These are phyloP conservation scores for Schwanniomyces polymorphus DNA, from an alignment of 805 yeast genomes.

Conservation along the genomic window DNA sequence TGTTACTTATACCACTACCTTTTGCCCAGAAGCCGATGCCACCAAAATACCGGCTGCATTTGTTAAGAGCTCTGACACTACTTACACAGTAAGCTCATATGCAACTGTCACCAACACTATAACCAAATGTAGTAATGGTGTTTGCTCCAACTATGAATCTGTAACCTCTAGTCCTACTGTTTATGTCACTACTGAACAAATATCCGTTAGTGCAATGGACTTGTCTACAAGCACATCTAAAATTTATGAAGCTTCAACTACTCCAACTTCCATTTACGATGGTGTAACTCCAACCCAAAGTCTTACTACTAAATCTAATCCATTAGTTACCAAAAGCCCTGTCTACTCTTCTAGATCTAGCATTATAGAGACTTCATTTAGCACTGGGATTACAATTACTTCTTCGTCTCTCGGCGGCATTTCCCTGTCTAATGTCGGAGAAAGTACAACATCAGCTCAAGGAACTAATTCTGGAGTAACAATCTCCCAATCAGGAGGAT, in stretches of 20 bases:
- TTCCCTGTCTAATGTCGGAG: neutral
- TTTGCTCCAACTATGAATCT: neutral
- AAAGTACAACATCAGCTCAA: neutral
- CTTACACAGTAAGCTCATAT: neutral
- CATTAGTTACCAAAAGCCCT: conserved; percentile 26
- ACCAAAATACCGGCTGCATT: neutral
- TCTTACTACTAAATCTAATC: conserved; percentile 23
- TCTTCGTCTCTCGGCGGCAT: neutral
- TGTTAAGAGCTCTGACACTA: neutral
- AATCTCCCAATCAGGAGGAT: neutral
- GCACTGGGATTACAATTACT: neutral
- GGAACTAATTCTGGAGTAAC: neutral
- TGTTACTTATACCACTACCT: conserved; percentile 10
- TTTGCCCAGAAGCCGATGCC: neutral
- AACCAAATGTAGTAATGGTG: neutral
- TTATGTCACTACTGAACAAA: neutral
- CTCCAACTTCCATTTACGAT: conserved; percentile 18
- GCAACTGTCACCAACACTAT: neutral
- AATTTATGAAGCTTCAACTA: conserved; percentile 23
- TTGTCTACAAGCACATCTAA: conserved; percentile 31
- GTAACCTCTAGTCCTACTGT: neutral
- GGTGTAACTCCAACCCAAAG: conserved; percentile 18
- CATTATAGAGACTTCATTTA: neutral
- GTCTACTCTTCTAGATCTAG: conserved; percentile 8
- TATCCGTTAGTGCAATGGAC: conserved; percentile 2